These are phyloP conservation scores for Escallonia herrerae DNA, from an alignment of 129 eudicot species.

Conservation along the genomic window DNA sequence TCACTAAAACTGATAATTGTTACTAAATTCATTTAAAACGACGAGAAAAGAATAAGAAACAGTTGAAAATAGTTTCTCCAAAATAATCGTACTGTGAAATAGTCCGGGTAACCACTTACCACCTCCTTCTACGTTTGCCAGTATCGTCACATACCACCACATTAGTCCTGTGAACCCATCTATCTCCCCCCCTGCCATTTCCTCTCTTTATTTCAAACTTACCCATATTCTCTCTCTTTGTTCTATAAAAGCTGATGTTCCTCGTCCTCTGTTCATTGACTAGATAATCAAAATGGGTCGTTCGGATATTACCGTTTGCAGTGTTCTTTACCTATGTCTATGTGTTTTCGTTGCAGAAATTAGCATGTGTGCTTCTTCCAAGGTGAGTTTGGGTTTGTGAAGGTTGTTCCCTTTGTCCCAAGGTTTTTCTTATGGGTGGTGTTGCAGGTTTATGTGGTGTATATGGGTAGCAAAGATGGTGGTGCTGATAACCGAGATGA, in stretches of 20 bases:
- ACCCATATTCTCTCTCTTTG: slow-evolving; percentile 1
- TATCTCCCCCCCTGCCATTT: background rate
- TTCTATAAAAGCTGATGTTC: slow-evolving; percentile 18
- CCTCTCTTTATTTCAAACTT: background rate
- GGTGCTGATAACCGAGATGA: slow-evolving; percentile 54
- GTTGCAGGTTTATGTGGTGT: slow-evolving; percentile 70
- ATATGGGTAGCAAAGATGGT: slow-evolving; percentile 54
- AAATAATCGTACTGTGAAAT: too few species aligned
- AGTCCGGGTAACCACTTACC: too few species aligned
- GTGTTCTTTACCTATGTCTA: slow-evolving; percentile 21
- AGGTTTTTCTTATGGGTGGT: background rate
- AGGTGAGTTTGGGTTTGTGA: slow-evolving; percentile 24
- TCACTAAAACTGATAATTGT: too few species aligned
- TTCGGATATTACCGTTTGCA: slow-evolving; percentile 10
- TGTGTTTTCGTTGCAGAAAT: slow-evolving; percentile 27
- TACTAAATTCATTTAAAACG: too few species aligned
- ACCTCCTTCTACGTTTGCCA: too few species aligned
- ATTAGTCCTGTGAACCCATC: background rate
- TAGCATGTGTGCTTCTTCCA: slow-evolving; percentile 31
- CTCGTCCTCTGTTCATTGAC: slow-evolving; percentile 19
- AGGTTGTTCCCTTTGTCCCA: background rate
- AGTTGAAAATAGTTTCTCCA: too few species aligned
- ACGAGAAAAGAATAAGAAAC: too few species aligned
- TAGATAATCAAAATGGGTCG: slow-evolving; percentile 28
- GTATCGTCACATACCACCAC: too few species aligned